phyloP scores from a whole-genome alignment of 768 basidiomycete species.

The Naematelia encephala region DNA sequence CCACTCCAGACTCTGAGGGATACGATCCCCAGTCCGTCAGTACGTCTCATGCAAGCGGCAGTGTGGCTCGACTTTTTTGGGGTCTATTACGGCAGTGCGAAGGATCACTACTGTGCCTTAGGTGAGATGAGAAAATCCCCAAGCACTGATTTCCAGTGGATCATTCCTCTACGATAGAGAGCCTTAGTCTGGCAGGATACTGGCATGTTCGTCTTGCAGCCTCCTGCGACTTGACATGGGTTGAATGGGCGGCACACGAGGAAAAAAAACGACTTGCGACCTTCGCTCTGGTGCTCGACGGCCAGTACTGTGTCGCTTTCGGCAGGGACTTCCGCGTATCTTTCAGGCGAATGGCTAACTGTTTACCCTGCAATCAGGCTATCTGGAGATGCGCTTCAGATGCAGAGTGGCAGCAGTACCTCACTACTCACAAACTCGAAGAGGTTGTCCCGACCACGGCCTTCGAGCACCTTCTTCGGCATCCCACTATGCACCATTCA shows the following conservation, averaged over 20 bases:
- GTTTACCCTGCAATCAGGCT: neutral
- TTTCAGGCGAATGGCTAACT: neutral
- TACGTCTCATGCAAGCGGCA: neutral
- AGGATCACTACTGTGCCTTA: neutral
- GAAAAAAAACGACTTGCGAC: neutral
- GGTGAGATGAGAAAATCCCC: neutral
- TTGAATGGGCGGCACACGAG: neutral
- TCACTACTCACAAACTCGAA: neutral
- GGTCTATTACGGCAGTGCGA: neutral
- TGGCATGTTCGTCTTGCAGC: neutral
- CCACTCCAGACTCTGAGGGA: neutral
- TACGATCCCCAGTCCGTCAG: neutral
- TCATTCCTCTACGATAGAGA: neutral
- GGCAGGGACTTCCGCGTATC: neutral
- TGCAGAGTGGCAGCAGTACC: neutral
- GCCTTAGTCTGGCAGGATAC: neutral
- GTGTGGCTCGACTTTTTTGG: neutral
- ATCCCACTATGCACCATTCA: neutral
- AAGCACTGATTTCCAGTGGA: neutral
- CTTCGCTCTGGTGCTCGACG: neutral
- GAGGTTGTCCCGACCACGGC: neutral
- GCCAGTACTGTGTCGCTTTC: neutral
- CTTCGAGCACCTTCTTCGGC: neutral
- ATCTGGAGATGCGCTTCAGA: neutral
- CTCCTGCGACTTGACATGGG: neutral